Base-by-base conservation (phyloP, 768 basidiomycete species). In the Amanita inopinata region DNA sequence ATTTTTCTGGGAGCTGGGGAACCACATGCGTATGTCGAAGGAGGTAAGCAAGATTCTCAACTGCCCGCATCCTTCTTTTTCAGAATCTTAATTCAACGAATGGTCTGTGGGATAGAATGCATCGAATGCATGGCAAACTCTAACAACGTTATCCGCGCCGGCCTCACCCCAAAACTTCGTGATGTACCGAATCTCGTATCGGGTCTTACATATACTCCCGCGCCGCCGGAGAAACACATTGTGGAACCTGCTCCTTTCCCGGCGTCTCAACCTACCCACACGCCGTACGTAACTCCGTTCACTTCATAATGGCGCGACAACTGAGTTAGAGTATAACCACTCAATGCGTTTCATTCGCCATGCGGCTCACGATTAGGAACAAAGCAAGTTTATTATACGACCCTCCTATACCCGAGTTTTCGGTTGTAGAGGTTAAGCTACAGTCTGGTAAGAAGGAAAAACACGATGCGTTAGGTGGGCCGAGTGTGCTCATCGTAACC, bases 41-140 rank as follows among this genome's bases (percentile, higher is more conserved):
- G 96, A 59, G 92, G 93, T 90, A 52, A 49, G 78, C 38, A 3
- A 25, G 19, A n/a, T n/a, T n/a, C n/a, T n/a, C n/a, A n/a, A n/a
- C n/a, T n/a, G n/a, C n/a, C n/a, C n/a, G n/a, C n/a, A n/a, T 30
- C 19, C 33, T 3, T 17, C 33, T 3, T 33, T 46, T 34, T 31
- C 40, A 27, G 11, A 37, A 52, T 20, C 46, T 48, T 30, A 12
- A 22, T 22, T 40, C 3, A 14, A 12, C 39, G 30, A n/a, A n/a
- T n/a, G n/a, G n/a, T n/a, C 30, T 36, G 8, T 22, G 2, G 22
- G 30, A 3, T 53, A 94, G 94, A 99, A 56, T 93, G 93, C 61
- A 90, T 98, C 56, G 96, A 98, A 57, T 94, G 91, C 66, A 98
- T 98, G 93, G 94, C 94, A 18, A 93, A 93, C 48, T 93, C 90